These are phyloP conservation scores for Aspergillus diversus DNA, from an alignment of 495 filamentous ascomycete genomes.

Conservation along the genomic window DNA sequence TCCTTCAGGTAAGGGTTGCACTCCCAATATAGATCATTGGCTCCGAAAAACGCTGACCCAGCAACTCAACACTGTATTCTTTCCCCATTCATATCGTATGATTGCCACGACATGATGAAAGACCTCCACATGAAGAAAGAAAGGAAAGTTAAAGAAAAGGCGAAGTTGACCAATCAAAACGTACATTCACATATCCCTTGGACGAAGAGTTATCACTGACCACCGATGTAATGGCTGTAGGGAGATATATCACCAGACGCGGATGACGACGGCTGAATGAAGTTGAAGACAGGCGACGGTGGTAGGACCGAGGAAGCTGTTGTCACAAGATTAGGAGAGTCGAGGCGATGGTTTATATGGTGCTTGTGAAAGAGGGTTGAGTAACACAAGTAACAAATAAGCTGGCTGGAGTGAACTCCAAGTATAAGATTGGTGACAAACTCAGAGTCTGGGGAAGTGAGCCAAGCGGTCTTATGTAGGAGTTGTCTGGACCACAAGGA, in stretches of 20 bases:
- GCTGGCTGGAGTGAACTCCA: background rate
- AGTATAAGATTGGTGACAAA: background rate
- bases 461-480: conserved; percentile 6
- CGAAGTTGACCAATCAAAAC: background rate
- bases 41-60: conserved; percentile 17
- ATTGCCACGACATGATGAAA: conserved; percentile 9
- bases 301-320: conserved; percentile 1
- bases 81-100: conserved; percentile 3
- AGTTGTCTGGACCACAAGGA: background rate
- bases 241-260: background rate
- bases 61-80: background rate
- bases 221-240: conserved; percentile 4
- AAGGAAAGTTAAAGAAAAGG: background rate
- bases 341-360: background rate
- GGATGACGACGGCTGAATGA: conserved; percentile 2
- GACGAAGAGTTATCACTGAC: background rate
- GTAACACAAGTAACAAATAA: background rate
- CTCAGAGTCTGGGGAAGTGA: conserved; percentile 8
- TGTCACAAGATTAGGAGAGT: conserved; percentile 4
- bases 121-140: background rate
- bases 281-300: background rate
- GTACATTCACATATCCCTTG: background rate
- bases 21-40: conserved; percentile 5
- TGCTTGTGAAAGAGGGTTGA: background rate
- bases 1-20: conserved; percentile 1